A percentile compares a stretch with the other conserved stretches of the same genome.
These are phyloP conservation scores for Geotrichum histeridarum DNA, from an alignment of 1,139 yeast genomes.

Conservation along the genomic window DNA sequence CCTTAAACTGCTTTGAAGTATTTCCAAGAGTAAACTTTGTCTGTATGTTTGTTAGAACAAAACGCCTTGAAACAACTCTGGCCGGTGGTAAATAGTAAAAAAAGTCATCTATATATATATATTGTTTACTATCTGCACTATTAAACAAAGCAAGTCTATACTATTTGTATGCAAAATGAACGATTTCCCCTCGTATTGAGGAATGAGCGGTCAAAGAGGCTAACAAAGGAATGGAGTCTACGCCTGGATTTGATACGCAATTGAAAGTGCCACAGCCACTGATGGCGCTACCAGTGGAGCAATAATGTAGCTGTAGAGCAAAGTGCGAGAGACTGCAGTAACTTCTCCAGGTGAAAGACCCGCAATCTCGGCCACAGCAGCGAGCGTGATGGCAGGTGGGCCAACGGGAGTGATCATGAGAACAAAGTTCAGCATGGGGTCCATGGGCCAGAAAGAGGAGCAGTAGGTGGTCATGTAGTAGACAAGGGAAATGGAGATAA, in stretches of 20 bases:
- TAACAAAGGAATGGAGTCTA: not conserved
- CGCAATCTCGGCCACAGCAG: slow-evolving; percentile 27
- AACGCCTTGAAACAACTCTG: too few relatives aligned
- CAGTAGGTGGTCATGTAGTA: slow-evolving; percentile 16
- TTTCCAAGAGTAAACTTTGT: too few relatives aligned
- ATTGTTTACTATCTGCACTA: too few relatives aligned
- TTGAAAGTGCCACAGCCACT: slow-evolving; percentile 22
- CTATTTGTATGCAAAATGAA: too few relatives aligned
- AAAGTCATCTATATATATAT: too few relatives aligned
- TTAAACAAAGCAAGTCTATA: too few relatives aligned
- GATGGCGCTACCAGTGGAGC: slow-evolving; percentile 27
- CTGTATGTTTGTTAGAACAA: too few relatives aligned
- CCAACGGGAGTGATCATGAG: slow-evolving; percentile 26
- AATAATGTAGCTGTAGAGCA: slow-evolving; percentile 22
- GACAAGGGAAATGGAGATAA: slow-evolving; percentile 21
- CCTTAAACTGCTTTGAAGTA: too few relatives aligned
- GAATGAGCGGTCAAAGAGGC: too few relatives aligned
- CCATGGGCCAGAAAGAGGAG: slow-evolving; percentile 22
- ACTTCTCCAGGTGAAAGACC: slow-evolving; percentile 23
- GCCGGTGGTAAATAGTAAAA: too few relatives aligned
- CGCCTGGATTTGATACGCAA: slow-evolving; percentile 15
- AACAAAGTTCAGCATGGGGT: slow-evolving; percentile 24
- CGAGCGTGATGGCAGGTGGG: slow-evolving; percentile 28
- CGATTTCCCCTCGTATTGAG: too few relatives aligned
- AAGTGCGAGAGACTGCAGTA: slow-evolving; percentile 23